These are phyloP conservation scores for Linnemannia zychae DNA, from an alignment of 192 early-diverging fungal species.

Conservation along the genomic window DNA sequence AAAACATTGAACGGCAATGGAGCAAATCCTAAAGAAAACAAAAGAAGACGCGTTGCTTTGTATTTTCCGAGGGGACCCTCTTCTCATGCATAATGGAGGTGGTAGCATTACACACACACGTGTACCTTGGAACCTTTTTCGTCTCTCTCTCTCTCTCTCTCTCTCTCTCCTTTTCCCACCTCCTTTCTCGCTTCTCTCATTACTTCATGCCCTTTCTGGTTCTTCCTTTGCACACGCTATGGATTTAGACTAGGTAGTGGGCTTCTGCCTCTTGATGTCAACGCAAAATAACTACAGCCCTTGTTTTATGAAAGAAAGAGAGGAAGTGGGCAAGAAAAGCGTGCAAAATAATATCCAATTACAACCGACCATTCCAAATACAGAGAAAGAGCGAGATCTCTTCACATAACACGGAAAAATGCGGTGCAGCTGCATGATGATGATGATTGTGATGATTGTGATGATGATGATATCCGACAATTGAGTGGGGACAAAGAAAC, in stretches of 20 bases:
- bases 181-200: not conserved
- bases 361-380: no score
- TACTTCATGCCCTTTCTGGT: not conserved
- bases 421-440: not conserved
- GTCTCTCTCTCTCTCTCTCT: not conserved
- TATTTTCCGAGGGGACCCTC: no score
- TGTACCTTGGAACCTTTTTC: no score
- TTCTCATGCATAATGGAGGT: not conserved
- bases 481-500: not conserved
- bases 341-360: not conserved
- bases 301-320: not conserved
- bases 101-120: not conserved
- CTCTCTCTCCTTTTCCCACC: not conserved
- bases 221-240: no score
- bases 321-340: not conserved
- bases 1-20: no score
- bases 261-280: not conserved
- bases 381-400: no score
- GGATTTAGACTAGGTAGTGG: not conserved
- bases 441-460: no score
- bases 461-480: not conserved
- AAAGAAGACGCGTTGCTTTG: no score
- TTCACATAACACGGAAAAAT: not conserved
- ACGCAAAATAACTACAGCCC: not conserved
- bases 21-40: no score